Conservation (phyloP, 257 asterid genomes). For the Thymus mandschuricus region DNA sequence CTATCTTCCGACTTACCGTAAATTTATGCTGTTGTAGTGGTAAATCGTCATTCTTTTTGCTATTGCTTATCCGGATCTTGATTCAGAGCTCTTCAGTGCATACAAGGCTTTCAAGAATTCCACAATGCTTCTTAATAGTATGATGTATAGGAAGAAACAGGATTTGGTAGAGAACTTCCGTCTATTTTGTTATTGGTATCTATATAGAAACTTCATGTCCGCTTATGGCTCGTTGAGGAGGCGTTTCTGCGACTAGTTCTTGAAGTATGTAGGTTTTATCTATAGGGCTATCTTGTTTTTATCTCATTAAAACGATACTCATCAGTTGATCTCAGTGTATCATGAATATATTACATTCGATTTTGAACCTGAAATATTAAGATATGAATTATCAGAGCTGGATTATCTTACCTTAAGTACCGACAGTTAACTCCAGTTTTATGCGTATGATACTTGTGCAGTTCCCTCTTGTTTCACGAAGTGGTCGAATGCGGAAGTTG, state of each 20-base stretch:
- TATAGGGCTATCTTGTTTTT: too few species aligned
- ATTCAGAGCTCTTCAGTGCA: background rate
- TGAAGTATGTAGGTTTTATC: too few species aligned
- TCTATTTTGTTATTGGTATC: conserved; percentile 4
- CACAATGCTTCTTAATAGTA: conserved; percentile 5
- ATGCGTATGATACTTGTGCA: conserved; percentile 38
- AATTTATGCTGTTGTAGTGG: background rate
- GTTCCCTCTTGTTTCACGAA: conserved; percentile 95
- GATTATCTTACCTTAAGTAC: background rate
- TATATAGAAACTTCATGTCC: background rate
- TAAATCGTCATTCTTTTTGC: background rate
- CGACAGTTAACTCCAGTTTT: background rate
- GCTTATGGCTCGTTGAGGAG: background rate
- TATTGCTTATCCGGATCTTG: background rate
- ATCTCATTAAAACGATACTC: too few species aligned
- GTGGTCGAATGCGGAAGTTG: conserved; percentile 83
- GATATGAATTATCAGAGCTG: background rate
- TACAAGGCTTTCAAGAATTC: background rate
- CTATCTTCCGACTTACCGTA: background rate
- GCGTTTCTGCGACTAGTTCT: too few species aligned
- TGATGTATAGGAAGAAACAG: conserved; percentile 4
- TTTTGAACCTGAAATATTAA: background rate
- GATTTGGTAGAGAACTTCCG: background rate
- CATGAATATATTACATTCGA: background rate
- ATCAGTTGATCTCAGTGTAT: too few species aligned